phyloP scores from a whole-genome alignment of 108 stramenopile genomes.

The Nitzschia sp. region DNA sequence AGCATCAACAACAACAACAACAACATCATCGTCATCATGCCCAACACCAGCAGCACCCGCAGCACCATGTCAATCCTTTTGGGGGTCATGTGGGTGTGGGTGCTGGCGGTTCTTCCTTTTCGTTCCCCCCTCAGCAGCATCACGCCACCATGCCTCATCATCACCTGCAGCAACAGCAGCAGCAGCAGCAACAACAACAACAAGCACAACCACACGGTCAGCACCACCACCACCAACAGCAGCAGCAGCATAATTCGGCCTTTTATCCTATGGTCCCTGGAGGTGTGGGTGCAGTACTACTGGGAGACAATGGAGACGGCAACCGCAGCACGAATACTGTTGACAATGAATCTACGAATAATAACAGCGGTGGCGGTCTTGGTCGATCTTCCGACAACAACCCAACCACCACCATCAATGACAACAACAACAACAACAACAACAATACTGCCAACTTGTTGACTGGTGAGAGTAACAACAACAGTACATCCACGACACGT shows the following conservation, averaged over 20 bases:
- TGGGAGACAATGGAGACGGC: no score
- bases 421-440: background rate
- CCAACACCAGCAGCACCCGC: background rate
- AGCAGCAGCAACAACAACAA: constrained; percentile 4
- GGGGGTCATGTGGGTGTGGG: background rate
- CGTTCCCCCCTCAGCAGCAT: background rate
- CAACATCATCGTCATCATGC: background rate
- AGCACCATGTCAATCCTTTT: background rate
- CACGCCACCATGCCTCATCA: background rate
- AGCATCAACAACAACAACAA: background rate
- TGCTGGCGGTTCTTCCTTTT: no score
- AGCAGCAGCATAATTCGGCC: background rate
- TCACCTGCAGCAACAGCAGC: background rate
- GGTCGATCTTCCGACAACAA: background rate
- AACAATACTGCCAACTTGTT: background rate
- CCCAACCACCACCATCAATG: background rate
- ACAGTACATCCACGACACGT: no score
- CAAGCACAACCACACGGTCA: background rate
- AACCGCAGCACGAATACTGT: no score
- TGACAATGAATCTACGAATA: no score
- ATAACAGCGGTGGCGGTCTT: background rate
- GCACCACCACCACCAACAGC: background rate
- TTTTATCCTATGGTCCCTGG: background rate
- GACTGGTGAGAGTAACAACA: no score
- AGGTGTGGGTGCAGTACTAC: no score